Percentiles rank a stretch among this genome's conserved stretches.
Conservation (phyloP, 2,329 filamentous ascomycete genomes). For the Juglanconis oblonga region DNA sequence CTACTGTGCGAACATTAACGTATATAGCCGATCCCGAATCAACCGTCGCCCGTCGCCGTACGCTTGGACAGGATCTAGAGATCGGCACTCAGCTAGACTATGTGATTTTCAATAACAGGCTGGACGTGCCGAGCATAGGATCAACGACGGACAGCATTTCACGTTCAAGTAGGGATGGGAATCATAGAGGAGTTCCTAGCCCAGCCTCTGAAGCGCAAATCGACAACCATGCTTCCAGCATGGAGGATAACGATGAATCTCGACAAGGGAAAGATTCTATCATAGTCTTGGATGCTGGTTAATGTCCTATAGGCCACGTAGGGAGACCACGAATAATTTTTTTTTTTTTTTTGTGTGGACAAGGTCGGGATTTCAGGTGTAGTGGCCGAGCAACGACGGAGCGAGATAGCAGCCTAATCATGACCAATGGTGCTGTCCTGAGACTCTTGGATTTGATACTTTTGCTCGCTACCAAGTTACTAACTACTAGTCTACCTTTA, state of each 20-base stretch:
- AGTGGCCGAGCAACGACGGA: no score
- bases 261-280: not conserved
- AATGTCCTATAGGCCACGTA: not conserved
- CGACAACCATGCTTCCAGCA: not conserved
- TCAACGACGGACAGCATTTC: conserved; percentile 2
- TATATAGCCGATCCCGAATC: not conserved
- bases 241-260: not conserved
- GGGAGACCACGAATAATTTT: not conserved
- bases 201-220: not conserved
- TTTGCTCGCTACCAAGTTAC: no score
- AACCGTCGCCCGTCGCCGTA: not conserved
- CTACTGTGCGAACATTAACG: not conserved
- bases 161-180: not conserved
- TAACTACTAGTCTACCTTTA: no score
- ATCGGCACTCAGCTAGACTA: not conserved
- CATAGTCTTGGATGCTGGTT: not conserved
- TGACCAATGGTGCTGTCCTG: no score
- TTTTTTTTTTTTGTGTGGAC: no score
- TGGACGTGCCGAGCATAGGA: conserved; percentile 8
- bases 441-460: no score
- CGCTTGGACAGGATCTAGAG: not conserved
- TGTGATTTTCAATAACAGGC: conserved; percentile 7
- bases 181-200: conserved; percentile 1
- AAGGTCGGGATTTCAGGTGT: no score
- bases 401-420: no score